Base-by-base conservation (phyloP, 2,329 filamentous ascomycete genomes). In the Fusarium secorum region DNA sequence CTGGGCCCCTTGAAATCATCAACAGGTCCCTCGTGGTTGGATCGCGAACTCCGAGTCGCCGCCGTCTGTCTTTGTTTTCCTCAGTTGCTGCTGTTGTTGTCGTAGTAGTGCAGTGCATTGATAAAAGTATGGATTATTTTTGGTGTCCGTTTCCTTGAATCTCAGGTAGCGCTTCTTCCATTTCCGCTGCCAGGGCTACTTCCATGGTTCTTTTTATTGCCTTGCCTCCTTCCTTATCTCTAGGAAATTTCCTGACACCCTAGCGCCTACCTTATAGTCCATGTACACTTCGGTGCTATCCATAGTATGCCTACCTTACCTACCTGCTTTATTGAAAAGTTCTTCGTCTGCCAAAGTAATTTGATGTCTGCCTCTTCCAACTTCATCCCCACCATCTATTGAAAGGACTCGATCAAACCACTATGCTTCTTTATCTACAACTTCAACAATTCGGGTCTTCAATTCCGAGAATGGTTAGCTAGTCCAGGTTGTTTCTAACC, bases 31-130 rank as follows among this genome's bases (percentile, higher is more conserved):
- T 71, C 70, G 70, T 72, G 70, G 46, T 28, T 60, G 32, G 35
- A 64, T 67, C 41, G 54, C 51, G 58, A 60, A 63, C 44, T 55
- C 70, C 70, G 70, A 73, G 66, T 71, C 70, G 70, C 53, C 61
- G 39, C 51, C 42, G 45, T 39, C 33, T 20, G 48, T 36, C 61
- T 55, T 70, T 70, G 60, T 70, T 52, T 38, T 54, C 24, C 22
- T 56, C 45, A 42, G 68, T 59, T 54, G 44, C 52, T 54, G 26
- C 35, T 68, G 36, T 26, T n/a, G 60, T 56, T 52, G 48, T 39
- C 39, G 38, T 33, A n/a, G 28, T 33, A 55, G 38, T 46, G 22
- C 28, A 55, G 39, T 48, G 30, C 39, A 41, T 18, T 26, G 54
- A 36, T 39, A 51, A 52, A 18, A 49, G 30, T 48, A 38, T 28